Evolutionary conservation across 352 stramenopile genomes (phyloP).

Genomic region (Globisporangium abappressorium): DNA sequence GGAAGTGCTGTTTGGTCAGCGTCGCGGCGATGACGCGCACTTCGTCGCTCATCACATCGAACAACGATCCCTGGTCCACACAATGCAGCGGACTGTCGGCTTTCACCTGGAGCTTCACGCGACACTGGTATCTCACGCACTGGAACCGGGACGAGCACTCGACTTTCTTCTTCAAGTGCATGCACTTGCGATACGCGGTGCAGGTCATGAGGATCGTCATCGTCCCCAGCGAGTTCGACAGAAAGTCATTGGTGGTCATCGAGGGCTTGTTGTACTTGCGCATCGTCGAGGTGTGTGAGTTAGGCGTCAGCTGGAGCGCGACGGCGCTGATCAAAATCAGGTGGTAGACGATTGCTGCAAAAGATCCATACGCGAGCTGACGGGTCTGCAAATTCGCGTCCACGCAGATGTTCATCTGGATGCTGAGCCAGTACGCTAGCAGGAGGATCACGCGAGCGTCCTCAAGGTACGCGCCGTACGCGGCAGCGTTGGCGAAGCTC

Average conservation of each 20-base stretch:
- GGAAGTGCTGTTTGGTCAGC: background rate
- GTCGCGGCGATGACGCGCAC: background rate
- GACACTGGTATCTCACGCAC: constrained; percentile 25
- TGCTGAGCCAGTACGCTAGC: background rate
- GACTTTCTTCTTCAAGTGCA: background rate
- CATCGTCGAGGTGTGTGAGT: background rate
- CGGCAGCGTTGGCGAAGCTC: background rate
- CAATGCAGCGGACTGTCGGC: background rate
- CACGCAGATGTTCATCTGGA: constrained; percentile 4
- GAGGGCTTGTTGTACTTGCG: background rate
- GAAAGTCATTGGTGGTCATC: constrained; percentile 9
- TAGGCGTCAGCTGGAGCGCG: background rate
- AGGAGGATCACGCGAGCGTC: background rate
- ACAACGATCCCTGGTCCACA: background rate
- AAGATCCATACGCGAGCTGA: background rate
- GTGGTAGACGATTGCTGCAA: background rate
- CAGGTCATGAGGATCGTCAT: constrained; percentile 9
- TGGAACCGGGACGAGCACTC: background rate
- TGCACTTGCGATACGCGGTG: constrained; percentile 17
- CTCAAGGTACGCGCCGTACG: background rate
- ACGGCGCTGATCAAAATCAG: background rate
- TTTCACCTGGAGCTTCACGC: constrained; percentile 11
- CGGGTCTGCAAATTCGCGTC: background rate
- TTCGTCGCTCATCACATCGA: background rate
- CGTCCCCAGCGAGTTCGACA: constrained; percentile 15